A percentile compares a stretch with the other conserved stretches of the same genome.
Evolutionary conservation across 2,329 filamentous ascomycete species (phyloP).

Genomic region (Aspergillus piperis): DNA sequence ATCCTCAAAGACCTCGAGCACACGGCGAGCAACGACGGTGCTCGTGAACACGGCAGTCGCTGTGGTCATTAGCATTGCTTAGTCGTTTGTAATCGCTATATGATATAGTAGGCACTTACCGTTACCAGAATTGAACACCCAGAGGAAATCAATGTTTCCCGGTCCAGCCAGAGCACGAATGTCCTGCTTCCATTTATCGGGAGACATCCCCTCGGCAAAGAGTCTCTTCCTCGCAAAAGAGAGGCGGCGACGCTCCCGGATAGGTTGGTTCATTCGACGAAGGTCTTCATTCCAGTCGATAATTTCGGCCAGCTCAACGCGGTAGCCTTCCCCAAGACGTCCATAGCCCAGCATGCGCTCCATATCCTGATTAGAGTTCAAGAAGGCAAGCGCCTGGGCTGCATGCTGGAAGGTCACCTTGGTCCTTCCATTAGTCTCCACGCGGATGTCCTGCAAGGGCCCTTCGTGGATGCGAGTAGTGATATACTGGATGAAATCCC

Average conservation of each 20-base stretch:
- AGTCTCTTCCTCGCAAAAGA: constrained; percentile 44
- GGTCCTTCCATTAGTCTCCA: constrained; percentile 33
- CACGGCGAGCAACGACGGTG: constrained; percentile 37
- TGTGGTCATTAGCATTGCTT: constrained; percentile 22
- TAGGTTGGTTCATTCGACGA: constrained; percentile 37
- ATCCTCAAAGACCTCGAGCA: constrained; percentile 36
- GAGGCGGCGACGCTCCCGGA: constrained; percentile 43
- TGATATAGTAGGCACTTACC: constrained; percentile 30
- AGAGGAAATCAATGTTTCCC: constrained; percentile 43
- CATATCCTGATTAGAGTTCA: constrained; percentile 34
- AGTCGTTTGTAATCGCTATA: not conserved
- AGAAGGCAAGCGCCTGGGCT: constrained; percentile 36
- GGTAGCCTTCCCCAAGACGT: constrained; percentile 36
- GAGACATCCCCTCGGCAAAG: constrained; percentile 36
- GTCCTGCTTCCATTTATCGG: constrained; percentile 39
- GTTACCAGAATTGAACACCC: constrained; percentile 47
- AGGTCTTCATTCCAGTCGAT: constrained; percentile 39
- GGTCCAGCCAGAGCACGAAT: constrained; percentile 36
- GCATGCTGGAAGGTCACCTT: constrained; percentile 44
- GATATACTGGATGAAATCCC: constrained; percentile 31
- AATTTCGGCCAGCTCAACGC: constrained; percentile 31
- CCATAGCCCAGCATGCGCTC: constrained; percentile 31
- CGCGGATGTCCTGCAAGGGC: constrained; percentile 41
- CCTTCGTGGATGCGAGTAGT: constrained; percentile 43
- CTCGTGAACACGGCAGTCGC: constrained; percentile 44